A percentile compares a stretch with the other conserved stretches of the same genome.
These are phyloP conservation scores for Daldinia sp. DNA, from an alignment of 2,329 filamentous ascomycete genomes.

Conservation along the genomic window DNA sequence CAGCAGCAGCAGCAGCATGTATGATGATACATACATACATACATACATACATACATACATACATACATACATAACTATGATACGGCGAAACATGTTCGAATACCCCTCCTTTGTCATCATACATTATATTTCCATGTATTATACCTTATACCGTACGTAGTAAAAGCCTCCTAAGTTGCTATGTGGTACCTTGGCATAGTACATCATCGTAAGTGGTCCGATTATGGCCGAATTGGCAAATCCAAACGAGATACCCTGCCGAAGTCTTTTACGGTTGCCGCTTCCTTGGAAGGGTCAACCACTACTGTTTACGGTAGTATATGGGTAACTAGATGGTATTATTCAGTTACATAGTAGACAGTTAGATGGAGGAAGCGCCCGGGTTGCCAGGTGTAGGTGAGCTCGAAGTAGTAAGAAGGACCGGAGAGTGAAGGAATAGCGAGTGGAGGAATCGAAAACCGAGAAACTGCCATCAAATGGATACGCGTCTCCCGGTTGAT, in stretches of 20 bases:
- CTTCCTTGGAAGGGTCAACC: neutral
- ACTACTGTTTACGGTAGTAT: conserved; percentile 1
- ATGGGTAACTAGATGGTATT: neutral
- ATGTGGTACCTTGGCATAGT: no score
- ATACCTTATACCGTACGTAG: neutral
- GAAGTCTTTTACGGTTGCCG: neutral
- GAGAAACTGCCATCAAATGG: conserved; percentile 11
- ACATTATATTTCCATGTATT: conserved; percentile 1
- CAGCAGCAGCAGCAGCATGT: no score
- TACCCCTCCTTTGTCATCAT: conserved; percentile 41
- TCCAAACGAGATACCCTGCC: conserved; percentile 36
- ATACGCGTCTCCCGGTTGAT: conserved; percentile 39
- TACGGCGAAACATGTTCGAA: neutral
- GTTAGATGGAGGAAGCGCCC: neutral
- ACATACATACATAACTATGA: neutral
- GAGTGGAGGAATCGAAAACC: neutral
- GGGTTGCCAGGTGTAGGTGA: conserved; percentile 6
- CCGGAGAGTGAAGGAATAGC: conserved; percentile 13
- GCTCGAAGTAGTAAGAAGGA: neutral
- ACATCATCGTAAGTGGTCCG: conserved; percentile 24
- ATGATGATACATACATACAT: no score
- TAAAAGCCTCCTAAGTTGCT: no score
- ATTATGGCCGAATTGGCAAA: conserved; percentile 39
- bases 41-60: neutral
- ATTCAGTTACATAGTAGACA: no score